A percentile compares a stretch with the other conserved stretches of the same genome.
These are phyloP conservation scores for Termitomyces sp. DNA, from an alignment of 768 basidiomycete genomes.

Conservation along the genomic window DNA sequence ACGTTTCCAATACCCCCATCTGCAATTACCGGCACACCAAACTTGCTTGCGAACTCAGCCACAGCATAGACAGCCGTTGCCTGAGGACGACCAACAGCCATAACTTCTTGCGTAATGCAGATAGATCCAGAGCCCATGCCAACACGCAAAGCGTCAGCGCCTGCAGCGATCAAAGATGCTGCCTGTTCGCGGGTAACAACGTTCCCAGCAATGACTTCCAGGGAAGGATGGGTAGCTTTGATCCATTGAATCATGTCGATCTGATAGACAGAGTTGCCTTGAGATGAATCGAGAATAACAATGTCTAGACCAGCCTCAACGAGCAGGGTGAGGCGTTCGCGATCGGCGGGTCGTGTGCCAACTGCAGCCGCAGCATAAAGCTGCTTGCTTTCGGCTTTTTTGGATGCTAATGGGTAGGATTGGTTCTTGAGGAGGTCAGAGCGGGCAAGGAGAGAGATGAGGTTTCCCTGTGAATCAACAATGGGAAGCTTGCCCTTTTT, in stretches of 20 bases:
- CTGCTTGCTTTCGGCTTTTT: constrained; percentile 88
- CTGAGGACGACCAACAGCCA: constrained; percentile 98
- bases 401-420: constrained; percentile 91
- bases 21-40: constrained; percentile 95
- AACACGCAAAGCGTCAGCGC: constrained; percentile 91
- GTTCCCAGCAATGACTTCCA: constrained; percentile 96
- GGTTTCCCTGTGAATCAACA: constrained; percentile 45
- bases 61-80: constrained; percentile 98
- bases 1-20: constrained; percentile 96
- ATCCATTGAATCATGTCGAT: constrained; percentile 94
- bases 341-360: constrained; percentile 87
- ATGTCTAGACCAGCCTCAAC: constrained; percentile 95
- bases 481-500: constrained; percentile 97
- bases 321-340: constrained; percentile 78
- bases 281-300: constrained; percentile 91
- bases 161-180: constrained; percentile 86
- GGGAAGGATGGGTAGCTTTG: constrained; percentile 75
- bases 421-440: constrained; percentile 98
- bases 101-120: constrained; percentile 99
- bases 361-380: constrained; percentile 95
- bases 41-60: constrained; percentile 86
- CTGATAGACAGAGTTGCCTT: constrained; percentile 93
- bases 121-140: constrained; percentile 99
- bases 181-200: constrained; percentile 98
- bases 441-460: constrained; percentile 82